Conservation (phyloP, 257 asterid species). For the Marsdenia floribunda region DNA sequence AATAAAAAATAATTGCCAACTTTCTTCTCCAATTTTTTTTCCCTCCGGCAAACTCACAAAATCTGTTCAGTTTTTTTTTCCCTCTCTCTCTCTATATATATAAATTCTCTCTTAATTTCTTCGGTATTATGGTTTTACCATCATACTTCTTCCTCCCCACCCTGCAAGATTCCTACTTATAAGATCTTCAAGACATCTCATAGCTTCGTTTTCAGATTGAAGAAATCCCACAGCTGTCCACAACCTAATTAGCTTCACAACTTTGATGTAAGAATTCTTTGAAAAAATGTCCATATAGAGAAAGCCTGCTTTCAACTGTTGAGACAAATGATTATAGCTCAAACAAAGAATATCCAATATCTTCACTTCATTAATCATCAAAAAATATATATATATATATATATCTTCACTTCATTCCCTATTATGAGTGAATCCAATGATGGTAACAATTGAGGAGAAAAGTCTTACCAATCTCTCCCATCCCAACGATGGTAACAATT, state of each 20-base stretch:
- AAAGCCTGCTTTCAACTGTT: background rate
- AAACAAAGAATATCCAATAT: background rate
- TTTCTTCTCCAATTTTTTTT: too few species aligned
- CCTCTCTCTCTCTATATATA: too few species aligned
- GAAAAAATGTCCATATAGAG: background rate
- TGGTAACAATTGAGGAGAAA: too few species aligned
- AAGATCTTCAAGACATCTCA: background rate
- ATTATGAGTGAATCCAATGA: too few species aligned
- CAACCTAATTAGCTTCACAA: background rate
- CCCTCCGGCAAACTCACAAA: too few species aligned
- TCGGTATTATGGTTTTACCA: too few species aligned
- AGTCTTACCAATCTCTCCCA: too few species aligned
- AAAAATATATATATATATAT: too few species aligned
- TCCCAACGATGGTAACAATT: too few species aligned
- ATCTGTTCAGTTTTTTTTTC: too few species aligned
- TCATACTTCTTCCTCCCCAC: background rate
- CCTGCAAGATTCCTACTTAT: background rate
- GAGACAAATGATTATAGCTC: background rate
- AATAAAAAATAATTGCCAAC: too few species aligned
- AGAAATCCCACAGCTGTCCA: conserved; percentile 2
- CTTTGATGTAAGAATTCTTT: background rate
- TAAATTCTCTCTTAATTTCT: too few species aligned
- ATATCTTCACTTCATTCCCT: background rate
- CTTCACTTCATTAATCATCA: background rate
- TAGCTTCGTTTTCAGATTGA: background rate